Evolutionary conservation across 495 filamentous ascomycete species (phyloP).

Genomic region (Penicillium paradoxum): DNA sequence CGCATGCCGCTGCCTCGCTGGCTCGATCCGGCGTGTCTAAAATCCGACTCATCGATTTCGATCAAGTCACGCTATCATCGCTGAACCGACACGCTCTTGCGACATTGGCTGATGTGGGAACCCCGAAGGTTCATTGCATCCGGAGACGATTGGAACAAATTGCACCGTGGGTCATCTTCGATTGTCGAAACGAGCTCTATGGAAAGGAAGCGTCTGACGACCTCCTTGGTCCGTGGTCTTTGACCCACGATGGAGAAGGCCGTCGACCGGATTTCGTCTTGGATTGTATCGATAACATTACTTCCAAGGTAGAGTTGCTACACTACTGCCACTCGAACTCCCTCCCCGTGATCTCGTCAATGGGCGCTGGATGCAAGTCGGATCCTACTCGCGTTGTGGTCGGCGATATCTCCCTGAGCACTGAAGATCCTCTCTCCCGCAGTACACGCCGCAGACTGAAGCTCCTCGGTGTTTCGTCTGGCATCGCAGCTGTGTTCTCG

Average conservation of each 20-base stretch:
- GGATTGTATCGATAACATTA: conserved; percentile 98
- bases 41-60: conserved; percentile 92
- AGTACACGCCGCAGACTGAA: conserved; percentile 76
- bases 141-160: conserved; percentile 74
- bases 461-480: conserved; percentile 69
- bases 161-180: conserved; percentile 86
- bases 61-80: conserved; percentile 91
- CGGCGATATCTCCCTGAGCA: conserved; percentile 84
- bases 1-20: conserved; percentile 80
- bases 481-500: conserved; percentile 89
- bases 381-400: conserved; percentile 91
- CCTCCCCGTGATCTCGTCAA: conserved; percentile 82
- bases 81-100: conserved; percentile 94
- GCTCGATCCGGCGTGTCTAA: conserved; percentile 82
- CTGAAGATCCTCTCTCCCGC: conserved; percentile 85
- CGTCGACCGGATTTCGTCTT: conserved; percentile 79
- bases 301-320: conserved; percentile 88
- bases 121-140: conserved; percentile 86
- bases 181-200: conserved; percentile 83
- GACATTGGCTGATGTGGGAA: conserved; percentile 88
- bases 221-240: conserved; percentile 58
- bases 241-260: conserved; percentile 45
- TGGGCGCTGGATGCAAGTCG: conserved; percentile 97
- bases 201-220: conserved; percentile 55
- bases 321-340: conserved; percentile 75